These are phyloP conservation scores for Tetrahymena borealis DNA, from an alignment of 73 alveolate genomes.

Conservation along the genomic window DNA sequence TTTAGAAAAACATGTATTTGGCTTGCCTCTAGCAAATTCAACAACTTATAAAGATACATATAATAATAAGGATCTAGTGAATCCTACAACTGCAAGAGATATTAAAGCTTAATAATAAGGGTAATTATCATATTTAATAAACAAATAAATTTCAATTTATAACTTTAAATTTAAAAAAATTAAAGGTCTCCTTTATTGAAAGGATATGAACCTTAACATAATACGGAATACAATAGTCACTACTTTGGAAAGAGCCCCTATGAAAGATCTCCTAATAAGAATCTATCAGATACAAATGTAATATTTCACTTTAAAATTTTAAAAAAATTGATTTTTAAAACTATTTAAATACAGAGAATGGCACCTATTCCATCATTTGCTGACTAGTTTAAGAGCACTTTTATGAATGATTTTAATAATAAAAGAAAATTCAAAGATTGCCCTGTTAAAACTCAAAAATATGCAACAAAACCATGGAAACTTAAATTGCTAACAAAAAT, in stretches of 20 bases:
- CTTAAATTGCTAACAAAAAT: background rate
- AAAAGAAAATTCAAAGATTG: background rate
- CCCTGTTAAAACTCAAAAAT: background rate
- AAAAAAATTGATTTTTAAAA: background rate
- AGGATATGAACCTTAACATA: background rate
- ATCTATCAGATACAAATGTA: background rate
- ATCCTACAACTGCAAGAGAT: background rate
- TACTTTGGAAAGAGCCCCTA: background rate
- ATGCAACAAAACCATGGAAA: background rate
- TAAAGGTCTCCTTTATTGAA: background rate
- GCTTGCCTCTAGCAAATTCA: background rate
- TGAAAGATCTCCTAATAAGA: background rate
- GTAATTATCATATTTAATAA: background rate
- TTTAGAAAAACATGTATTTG: background rate
- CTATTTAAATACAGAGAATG: background rate
- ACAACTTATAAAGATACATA: background rate
- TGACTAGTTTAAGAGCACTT: background rate
- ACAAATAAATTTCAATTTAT: background rate
- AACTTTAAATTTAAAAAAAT: background rate
- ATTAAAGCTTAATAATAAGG: background rate
- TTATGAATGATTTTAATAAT: background rate
- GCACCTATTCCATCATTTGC: background rate
- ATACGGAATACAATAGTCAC: background rate
- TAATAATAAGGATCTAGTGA: background rate
- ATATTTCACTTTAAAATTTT: background rate